Evolutionary conservation across 805 yeast species (phyloP), one percentile per base, ranked within the genome.

Genomic region (Sugiyamaella boreocaroliniensis): DNA sequence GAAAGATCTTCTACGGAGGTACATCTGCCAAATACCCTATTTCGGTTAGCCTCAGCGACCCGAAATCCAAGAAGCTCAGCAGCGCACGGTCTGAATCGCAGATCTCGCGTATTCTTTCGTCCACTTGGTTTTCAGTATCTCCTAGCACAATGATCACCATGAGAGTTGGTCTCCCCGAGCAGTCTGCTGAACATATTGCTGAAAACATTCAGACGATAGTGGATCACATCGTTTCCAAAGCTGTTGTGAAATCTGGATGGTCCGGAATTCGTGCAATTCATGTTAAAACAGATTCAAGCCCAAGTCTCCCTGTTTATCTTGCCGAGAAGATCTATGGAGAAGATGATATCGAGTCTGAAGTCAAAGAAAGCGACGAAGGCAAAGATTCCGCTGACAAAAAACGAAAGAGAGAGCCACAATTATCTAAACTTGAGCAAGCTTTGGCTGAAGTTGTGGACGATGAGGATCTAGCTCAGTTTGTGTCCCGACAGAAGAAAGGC

Each of bases 391-490:
- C 49, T 51, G 61, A 64, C 49, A 63, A 64, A 47, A 58, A 63
- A 56, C 52, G 65, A 62, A 52, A 59, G 47, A 47, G 53, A 19
- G 53, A 50, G 14, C 49, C 76, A 55, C 75, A 75, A 59, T 70
- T 82, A 49, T 71, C 86, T 48, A 70, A 75, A 22, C 85, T 86
- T 68, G 95, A 86, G 60, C 79, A 79, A 65, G 89, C 89, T 43
- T 79, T 90, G 71, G 76, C 87, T 64, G 96, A 90, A 73, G 86
- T 89, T 60, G 85, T 85, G 52, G 85, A 83, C 61, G 89, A 86
- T 57, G 83, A 80, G 19, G 90, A 81, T 53, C 71, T 83, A 53
- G 72, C 77, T 43, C 75, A 78, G 40, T 49, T 40, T 14, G 29
- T 32, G 3, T 32, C 37, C 4, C 37, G 15, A 11, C 10, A 48